Percentiles rank a stretch among this genome's conserved stretches.
phyloP scores from a whole-genome alignment of 306 rosid species.

The Acmispon strigosus region DNA sequence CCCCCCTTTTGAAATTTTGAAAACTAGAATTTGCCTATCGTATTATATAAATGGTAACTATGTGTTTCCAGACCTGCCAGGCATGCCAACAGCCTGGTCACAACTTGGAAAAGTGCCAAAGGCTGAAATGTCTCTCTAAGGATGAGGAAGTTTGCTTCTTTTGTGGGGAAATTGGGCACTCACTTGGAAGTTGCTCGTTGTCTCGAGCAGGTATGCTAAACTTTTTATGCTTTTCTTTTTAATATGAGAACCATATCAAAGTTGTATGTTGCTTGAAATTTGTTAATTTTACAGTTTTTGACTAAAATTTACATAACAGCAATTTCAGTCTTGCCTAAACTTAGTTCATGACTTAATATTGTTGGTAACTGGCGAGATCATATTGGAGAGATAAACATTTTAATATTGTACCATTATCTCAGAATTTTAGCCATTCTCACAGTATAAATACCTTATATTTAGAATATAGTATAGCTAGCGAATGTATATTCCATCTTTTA shows the following conservation, averaged over 20 bases:
- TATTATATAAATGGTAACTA: background rate
- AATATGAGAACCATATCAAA: background rate
- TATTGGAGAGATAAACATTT: background rate
- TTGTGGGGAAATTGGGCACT: conserved; percentile 70
- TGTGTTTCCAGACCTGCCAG: conserved; percentile 45
- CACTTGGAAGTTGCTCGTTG: conserved; percentile 47
- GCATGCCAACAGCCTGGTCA: conserved; percentile 56
- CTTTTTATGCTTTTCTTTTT: background rate
- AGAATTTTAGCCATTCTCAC: background rate
- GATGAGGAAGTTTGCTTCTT: conserved; percentile 57
- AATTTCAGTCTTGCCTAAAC: background rate
- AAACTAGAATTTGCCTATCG: background rate
- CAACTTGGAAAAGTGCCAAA: conserved; percentile 34
- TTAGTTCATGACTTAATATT: background rate
- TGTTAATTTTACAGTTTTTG: background rate
- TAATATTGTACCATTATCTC: background rate
- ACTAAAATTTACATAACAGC: background rate
- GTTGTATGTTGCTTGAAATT: background rate
- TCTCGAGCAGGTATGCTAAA: conserved; percentile 53
- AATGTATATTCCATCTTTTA: background rate
- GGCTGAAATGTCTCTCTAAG: conserved; percentile 15
- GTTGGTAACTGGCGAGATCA: conserved; percentile 12
- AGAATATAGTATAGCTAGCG: background rate
- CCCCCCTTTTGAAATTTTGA: background rate
- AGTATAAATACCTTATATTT: background rate